Evolutionary conservation across 2,329 filamentous ascomycete species (phyloP).

Genomic region (Penicillium sp.): DNA sequence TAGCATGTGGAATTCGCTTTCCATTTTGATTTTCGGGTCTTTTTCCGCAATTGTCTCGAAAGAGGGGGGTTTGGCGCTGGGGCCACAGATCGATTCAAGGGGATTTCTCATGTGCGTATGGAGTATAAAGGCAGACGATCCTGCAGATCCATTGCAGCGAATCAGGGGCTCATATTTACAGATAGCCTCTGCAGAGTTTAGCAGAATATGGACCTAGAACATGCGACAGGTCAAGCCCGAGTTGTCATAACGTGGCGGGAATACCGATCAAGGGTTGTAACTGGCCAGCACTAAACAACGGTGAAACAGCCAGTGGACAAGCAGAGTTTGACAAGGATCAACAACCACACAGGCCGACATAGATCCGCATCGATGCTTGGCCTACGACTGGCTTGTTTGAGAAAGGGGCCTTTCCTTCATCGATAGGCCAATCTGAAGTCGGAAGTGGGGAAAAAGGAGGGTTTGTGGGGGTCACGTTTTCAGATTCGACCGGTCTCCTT

Average conservation of each 20-base stretch:
- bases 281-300: conserved; percentile 13
- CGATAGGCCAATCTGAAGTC: conserved; percentile 12
- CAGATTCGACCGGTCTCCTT: not conserved
- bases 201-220: conserved; percentile 8
- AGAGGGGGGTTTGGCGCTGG: conserved; percentile 9
- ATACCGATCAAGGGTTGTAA: conserved; percentile 7
- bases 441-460: conserved; percentile 7
- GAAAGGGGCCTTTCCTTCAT: conserved; percentile 15
- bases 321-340: conserved; percentile 10
- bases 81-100: conserved; percentile 2
- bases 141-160: not conserved
- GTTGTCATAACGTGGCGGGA: conserved; percentile 8
- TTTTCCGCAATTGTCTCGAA: not conserved
- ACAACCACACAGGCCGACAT: conserved; percentile 7
- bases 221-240: conserved; percentile 13
- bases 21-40: not conserved
- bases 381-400: conserved; percentile 18
- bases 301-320: conserved; percentile 19
- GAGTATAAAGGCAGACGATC: not conserved
- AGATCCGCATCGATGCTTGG: conserved; percentile 14
- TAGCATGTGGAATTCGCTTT: not conserved
- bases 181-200: not conserved
- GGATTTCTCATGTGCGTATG: not conserved
- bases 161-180: not conserved
- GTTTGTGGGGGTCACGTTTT: not conserved